Percentiles rank a stretch among this genome's conserved stretches.
phyloP scores from a whole-genome alignment of 768 basidiomycete species.

The Agrocybe praecox region DNA sequence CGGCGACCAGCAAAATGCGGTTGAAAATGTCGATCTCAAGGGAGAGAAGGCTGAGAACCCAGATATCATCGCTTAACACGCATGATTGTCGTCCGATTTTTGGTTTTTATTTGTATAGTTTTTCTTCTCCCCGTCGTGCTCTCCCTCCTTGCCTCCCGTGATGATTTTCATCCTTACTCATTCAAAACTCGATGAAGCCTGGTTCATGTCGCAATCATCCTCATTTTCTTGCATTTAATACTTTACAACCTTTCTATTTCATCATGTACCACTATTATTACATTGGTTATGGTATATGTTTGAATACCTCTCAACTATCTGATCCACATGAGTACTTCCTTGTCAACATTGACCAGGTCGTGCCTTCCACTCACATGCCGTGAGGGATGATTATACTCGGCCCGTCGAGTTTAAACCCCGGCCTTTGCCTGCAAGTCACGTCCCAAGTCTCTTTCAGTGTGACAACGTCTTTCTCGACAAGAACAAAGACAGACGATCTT shows the following conservation, averaged over 20 bases:
- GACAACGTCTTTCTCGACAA: background rate
- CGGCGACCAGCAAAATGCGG: slow-evolving; percentile 71
- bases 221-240: background rate
- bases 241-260: background rate
- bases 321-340: no score
- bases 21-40: slow-evolving; percentile 45
- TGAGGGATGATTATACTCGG: no score
- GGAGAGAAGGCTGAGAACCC: slow-evolving; percentile 23
- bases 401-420: no score
- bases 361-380: no score
- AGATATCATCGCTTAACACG: background rate
- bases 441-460: background rate
- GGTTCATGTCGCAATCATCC: background rate
- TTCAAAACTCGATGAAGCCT: background rate
- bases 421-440: no score
- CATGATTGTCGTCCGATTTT: background rate
- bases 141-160: background rate
- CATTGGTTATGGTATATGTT: background rate
- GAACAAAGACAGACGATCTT: background rate
- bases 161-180: no score
- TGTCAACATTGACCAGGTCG: no score
- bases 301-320: no score
- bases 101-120: no score
- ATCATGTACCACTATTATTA: no score
- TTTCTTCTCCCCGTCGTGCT: no score